phyloP scores from a whole-genome alignment of 2,329 filamentous ascomycete species.

The Penicillium palitans region DNA sequence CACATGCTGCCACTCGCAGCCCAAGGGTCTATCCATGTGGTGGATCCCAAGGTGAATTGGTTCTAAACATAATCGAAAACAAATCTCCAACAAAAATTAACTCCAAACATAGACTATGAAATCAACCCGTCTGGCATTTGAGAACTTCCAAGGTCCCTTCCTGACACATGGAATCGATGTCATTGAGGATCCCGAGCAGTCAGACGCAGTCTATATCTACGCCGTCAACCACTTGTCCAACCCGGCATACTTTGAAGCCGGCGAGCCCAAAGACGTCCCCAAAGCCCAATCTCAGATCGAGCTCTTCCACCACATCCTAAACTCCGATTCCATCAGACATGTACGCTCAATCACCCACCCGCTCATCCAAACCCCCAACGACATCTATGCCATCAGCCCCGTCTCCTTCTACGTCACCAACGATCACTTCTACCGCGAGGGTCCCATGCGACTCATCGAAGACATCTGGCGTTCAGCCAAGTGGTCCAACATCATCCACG shows the following conservation, averaged over 20 bases:
- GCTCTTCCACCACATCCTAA: conserved; percentile 56
- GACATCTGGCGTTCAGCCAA: conserved; percentile 43
- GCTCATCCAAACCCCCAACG: conserved; percentile 59
- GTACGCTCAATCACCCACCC: conserved; percentile 57
- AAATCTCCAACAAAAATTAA: neutral
- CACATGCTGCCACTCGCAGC: conserved; percentile 39
- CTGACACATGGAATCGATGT: conserved; percentile 63
- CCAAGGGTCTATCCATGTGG: conserved; percentile 46
- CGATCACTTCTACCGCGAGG: conserved; percentile 57
- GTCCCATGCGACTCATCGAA: conserved; percentile 51
- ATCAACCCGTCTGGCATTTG: conserved; percentile 49
- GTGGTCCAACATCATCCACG: conserved; percentile 55
- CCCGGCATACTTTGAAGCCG: conserved; percentile 35
- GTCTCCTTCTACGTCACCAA: conserved; percentile 60
- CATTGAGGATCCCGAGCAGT: conserved; percentile 49
- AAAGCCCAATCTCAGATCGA: conserved; percentile 58
- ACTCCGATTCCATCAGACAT: conserved; percentile 45
- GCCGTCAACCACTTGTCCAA: conserved; percentile 62
- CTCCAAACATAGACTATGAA: conserved; percentile 44
- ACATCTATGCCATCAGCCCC: conserved; percentile 53
- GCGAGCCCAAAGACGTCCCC: conserved; percentile 26
- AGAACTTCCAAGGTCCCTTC: conserved; percentile 56
- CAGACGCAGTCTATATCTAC: conserved; percentile 57
- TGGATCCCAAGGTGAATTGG: conserved; percentile 54
- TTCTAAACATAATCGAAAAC: neutral